Evolutionary conservation across 2,329 filamentous ascomycete genomes (phyloP).

Genomic region (Fusarium multiceps): DNA sequence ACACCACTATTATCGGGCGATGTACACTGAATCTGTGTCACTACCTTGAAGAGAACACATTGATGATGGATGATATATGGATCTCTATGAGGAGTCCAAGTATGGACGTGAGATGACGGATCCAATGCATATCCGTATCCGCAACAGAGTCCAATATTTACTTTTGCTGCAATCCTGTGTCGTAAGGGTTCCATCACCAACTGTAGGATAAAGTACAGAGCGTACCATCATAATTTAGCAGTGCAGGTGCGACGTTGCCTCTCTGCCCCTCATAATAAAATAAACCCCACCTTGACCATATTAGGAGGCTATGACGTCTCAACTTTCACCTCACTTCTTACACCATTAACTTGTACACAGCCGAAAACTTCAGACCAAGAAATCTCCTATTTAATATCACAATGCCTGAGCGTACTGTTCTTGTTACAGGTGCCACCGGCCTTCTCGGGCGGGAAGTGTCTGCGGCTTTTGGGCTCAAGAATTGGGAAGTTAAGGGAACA

Average conservation of each 20-base stretch:
- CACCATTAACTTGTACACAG: not conserved
- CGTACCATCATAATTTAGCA: not conserved
- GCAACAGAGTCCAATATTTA: not conserved
- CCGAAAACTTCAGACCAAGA: not conserved
- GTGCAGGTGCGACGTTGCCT: not conserved
- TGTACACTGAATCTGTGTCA: not conserved
- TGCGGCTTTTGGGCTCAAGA: slow-evolving; percentile 70
- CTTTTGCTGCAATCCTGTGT: not conserved
- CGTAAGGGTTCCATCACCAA: not conserved
- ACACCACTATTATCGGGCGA: not conserved
- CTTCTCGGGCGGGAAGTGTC: slow-evolving; percentile 84
- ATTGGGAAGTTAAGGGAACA: slow-evolving; percentile 77
- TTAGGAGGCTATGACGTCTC: slow-evolving; percentile 26
- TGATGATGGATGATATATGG: not conserved
- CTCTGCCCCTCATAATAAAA: slow-evolving; percentile 32
- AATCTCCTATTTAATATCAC: not conserved
- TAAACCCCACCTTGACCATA: slow-evolving; percentile 24
- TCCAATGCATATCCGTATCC: not conserved
- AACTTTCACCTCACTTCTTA: slow-evolving; percentile 8
- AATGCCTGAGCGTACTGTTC: slow-evolving; percentile 59
- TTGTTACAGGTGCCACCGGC: slow-evolving; percentile 87
- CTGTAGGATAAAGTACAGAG: not conserved
- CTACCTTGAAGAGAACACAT: not conserved
- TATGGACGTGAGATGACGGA: not conserved
- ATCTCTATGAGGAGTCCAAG: not conserved